Percentiles rank a stretch among this genome's conserved stretches.
phyloP scores from a whole-genome alignment of 2,329 filamentous ascomycete genomes.

The Botrytis elliptica region DNA sequence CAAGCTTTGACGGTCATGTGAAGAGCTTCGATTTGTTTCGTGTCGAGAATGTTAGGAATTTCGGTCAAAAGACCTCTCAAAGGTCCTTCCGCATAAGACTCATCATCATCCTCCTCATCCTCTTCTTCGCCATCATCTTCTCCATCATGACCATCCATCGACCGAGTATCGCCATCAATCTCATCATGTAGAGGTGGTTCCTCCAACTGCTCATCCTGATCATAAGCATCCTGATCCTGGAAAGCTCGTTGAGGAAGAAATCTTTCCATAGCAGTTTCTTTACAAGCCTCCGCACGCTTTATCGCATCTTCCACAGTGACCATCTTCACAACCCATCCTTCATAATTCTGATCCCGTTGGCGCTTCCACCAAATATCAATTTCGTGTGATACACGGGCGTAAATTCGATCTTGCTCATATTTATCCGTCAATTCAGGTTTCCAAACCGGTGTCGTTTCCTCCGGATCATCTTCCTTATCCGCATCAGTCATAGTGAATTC shows the following conservation, averaged over 20 bases:
- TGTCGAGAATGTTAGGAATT: conserved; percentile 89
- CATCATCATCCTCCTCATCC: conserved; percentile 71
- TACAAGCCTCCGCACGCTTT: conserved; percentile 56
- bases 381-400: conserved; percentile 62
- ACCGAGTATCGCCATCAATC: conserved; percentile 49
- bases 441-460: conserved; percentile 37
- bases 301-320: conserved; percentile 60
- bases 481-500: conserved; percentile 13
- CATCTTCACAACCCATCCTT: conserved; percentile 58
- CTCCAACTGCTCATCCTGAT: conserved; percentile 53
- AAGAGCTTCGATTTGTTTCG: conserved; percentile 90
- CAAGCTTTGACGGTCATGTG: conserved; percentile 98
- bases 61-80: conserved; percentile 85
- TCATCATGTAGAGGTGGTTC: conserved; percentile 46
- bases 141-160: conserved; percentile 44
- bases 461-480: conserved; percentile 26
- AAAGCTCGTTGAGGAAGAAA: conserved; percentile 35
- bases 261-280: conserved; percentile 57
- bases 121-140: conserved; percentile 60
- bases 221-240: conserved; percentile 43
- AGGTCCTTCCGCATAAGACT: conserved; percentile 76
- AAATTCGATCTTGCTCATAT: conserved; percentile 57
- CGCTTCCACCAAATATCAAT: conserved; percentile 65
- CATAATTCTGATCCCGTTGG: conserved; percentile 59
- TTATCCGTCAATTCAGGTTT: conserved; percentile 51